Evolutionary conservation across 306 rosid genomes (phyloP).

Genomic region (Oemleria cerasiformis): DNA sequence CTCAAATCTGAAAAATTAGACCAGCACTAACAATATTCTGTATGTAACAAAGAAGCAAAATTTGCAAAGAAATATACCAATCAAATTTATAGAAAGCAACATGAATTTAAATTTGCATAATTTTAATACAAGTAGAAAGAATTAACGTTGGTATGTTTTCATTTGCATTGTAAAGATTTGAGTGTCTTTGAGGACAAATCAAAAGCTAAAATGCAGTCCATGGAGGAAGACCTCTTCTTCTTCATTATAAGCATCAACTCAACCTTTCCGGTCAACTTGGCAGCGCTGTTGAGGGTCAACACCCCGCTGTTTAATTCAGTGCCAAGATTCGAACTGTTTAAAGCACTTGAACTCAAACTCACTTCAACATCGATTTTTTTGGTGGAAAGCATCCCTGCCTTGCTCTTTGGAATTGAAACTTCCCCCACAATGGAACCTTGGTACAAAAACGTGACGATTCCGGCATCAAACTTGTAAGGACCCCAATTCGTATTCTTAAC

Average conservation of each 20-base stretch:
- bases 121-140: too few species aligned
- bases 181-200: neutral
- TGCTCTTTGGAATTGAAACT: neutral
- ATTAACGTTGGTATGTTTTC: too few species aligned
- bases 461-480: constrained; percentile 14
- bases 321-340: neutral
- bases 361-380: neutral
- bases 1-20: too few species aligned
- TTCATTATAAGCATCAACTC: constrained; percentile 18
- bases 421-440: neutral
- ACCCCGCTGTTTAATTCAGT: neutral
- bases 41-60: too few species aligned
- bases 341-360: neutral
- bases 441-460: neutral
- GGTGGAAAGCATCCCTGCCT: constrained; percentile 22
- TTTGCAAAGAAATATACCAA: too few species aligned
- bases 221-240: constrained; percentile 14
- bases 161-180: constrained; percentile 10
- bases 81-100: too few species aligned
- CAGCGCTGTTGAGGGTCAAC: constrained; percentile 1
- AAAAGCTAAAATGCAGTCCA: constrained; percentile 4
- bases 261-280: constrained; percentile 1
- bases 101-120: too few species aligned
- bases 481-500: constrained; percentile 25
- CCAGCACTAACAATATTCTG: too few species aligned